Conservation (phyloP, 495 filamentous ascomycete species). For the Penicillium malachiteum region DNA sequence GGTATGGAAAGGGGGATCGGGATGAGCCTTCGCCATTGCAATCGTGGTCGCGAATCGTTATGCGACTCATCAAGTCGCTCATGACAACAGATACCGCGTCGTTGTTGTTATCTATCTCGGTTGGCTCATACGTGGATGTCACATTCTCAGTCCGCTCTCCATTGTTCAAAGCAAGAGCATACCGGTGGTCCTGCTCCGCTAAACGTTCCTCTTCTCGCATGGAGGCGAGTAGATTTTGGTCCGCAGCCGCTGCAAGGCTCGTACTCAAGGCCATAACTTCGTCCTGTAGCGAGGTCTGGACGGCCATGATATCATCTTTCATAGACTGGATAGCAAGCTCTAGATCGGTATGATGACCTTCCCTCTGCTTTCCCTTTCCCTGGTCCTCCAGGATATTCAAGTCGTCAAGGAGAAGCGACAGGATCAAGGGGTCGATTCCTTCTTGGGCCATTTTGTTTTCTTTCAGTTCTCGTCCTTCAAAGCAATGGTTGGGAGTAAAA, state of each 20-base stretch:
- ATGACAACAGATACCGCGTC: neutral
- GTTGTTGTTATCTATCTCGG: neutral
- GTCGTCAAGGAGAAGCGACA: neutral
- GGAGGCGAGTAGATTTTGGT: conserved; percentile 1
- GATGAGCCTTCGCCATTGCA: neutral
- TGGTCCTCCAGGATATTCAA: neutral
- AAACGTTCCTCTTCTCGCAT: neutral
- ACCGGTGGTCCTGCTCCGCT: neutral
- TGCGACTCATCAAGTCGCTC: neutral
- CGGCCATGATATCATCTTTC: neutral
- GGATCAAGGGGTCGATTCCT: neutral
- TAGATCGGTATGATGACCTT: neutral
- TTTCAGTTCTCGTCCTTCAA: too few species aligned
- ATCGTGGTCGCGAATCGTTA: neutral
- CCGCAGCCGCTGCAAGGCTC: conserved; percentile 1
- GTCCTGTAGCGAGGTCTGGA: neutral
- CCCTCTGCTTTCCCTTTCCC: neutral
- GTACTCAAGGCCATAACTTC: conserved; percentile 3
- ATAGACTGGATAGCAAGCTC: neutral
- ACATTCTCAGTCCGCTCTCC: neutral
- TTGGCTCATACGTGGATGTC: neutral
- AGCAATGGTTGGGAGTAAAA: too few species aligned
- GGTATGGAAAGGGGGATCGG: neutral
- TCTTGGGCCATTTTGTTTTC: too few species aligned
- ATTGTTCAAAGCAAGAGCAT: neutral